phyloP scores from a whole-genome alignment of 1,284 basidiomycete genomes.

The Ganoderma resinaceum region DNA sequence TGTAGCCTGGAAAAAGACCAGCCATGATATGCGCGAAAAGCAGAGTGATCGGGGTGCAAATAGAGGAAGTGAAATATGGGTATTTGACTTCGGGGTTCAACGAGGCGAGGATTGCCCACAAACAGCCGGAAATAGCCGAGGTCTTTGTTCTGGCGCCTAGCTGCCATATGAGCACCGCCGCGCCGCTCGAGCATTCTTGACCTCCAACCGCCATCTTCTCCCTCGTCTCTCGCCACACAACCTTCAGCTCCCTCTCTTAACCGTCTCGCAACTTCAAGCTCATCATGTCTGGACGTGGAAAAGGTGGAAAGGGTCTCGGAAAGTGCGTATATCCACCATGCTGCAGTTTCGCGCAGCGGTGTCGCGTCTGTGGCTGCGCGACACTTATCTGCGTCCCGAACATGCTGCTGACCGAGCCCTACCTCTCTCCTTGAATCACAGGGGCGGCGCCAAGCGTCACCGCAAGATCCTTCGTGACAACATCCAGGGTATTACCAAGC shows the following conservation, averaged over 20 bases:
- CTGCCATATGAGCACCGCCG: slow-evolving; percentile 18
- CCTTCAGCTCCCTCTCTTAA: slow-evolving; percentile 6
- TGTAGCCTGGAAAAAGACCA: slow-evolving; percentile 57
- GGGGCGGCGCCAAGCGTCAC: slow-evolving; percentile 64
- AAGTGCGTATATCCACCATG: slow-evolving; percentile 28
- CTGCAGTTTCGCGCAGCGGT: background rate
- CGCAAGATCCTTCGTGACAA: slow-evolving; percentile 73
- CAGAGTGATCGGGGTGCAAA: background rate
- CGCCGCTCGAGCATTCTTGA: slow-evolving; percentile 25
- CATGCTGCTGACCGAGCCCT: slow-evolving; percentile 33
- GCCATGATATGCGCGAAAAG: background rate
- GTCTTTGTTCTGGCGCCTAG: background rate
- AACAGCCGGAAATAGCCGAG: slow-evolving; percentile 3
- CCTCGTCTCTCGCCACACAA: slow-evolving; percentile 3
- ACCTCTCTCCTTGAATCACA: slow-evolving; percentile 39
- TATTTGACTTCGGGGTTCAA: background rate
- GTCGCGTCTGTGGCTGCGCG: slow-evolving; percentile 5
- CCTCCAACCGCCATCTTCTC: slow-evolving; percentile 28
- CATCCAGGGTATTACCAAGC: slow-evolving; percentile 72
- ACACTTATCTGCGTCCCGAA: background rate
- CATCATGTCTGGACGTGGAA: slow-evolving; percentile 69
- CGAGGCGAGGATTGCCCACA: background rate
- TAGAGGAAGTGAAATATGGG: background rate
- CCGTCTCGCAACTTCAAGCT: slow-evolving; percentile 16
- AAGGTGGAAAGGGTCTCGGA: slow-evolving; percentile 58